Conservation (phyloP, 768 basidiomycete species). For the Panaeolus papilionaceus region DNA sequence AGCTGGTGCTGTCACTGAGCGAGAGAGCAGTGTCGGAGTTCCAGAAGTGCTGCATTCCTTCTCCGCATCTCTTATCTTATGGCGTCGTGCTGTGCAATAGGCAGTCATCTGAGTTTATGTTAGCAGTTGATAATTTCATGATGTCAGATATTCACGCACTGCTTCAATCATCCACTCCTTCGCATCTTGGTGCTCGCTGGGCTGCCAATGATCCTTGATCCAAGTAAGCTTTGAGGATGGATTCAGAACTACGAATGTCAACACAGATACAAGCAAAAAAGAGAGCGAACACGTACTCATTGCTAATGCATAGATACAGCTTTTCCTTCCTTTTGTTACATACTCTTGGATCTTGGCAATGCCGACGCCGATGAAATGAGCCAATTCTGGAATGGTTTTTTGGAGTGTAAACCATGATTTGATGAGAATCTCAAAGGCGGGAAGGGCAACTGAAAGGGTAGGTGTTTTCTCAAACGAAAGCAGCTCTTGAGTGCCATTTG, state of each 20-base stretch:
- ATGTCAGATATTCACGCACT: neutral
- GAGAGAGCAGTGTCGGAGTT: too few relatives aligned
- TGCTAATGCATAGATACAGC: conserved; percentile 35
- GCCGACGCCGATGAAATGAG: conserved; percentile 30
- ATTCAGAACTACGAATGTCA: conserved; percentile 15
- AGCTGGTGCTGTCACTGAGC: too few relatives aligned
- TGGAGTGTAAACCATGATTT: conserved; percentile 22
- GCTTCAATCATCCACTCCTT: conserved; percentile 17
- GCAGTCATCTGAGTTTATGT: conserved; percentile 15
- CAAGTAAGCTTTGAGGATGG: conserved; percentile 16
- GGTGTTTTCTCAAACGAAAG: conserved; percentile 40
- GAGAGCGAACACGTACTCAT: conserved; percentile 30
- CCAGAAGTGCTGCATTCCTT: too few relatives aligned
- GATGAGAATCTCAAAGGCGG: conserved; percentile 37
- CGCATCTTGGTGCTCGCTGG: conserved; percentile 1
- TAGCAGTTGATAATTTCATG: neutral
- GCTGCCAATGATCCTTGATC: conserved; percentile 13
- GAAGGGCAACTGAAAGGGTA: conserved; percentile 36
- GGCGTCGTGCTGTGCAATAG: conserved; percentile 11
- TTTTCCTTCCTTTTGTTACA: conserved; percentile 25
- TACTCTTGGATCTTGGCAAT: conserved; percentile 35
- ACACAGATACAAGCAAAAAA: too few relatives aligned
- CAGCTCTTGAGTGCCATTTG: conserved; percentile 34
- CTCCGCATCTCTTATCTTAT: conserved; percentile 7
- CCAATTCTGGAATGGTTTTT: conserved; percentile 28